Conservation (phyloP, 768 basidiomycete species). For the Trametes cubensis region DNA sequence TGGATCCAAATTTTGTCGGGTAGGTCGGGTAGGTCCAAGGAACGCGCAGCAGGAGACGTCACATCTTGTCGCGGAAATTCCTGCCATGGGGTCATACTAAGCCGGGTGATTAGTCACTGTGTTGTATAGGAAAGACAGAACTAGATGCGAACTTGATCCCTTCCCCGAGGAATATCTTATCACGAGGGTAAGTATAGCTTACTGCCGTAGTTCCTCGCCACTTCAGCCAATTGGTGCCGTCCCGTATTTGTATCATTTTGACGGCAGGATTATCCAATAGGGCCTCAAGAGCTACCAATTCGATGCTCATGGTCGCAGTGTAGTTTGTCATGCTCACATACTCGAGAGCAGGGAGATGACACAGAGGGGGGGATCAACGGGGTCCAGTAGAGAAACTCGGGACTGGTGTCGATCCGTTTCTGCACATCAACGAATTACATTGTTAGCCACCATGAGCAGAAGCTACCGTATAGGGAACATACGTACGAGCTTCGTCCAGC, state of each 20-base stretch:
- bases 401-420: slow-evolving; percentile 9
- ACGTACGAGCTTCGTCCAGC: slow-evolving; percentile 9
- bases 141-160: background rate
- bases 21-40: background rate
- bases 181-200: background rate
- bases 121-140: background rate
- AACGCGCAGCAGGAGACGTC: background rate
- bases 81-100: background rate
- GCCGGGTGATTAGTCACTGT: background rate
- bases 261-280: background rate
- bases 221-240: slow-evolving; percentile 1
- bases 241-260: slow-evolving; percentile 6
- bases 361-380: background rate
- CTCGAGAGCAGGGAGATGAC: background rate
- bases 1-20: slow-evolving; percentile 11
- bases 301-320: background rate
- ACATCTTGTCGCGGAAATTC: background rate
- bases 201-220: background rate
- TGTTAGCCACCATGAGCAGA: background rate
- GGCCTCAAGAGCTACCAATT: background rate
- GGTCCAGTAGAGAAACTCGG: background rate
- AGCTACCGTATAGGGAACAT: too few relatives aligned
- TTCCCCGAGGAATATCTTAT: slow-evolving; percentile 3
- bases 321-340: background rate
- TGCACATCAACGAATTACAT: background rate